Base-by-base conservation (phyloP, 495 filamentous ascomycete genomes). In the Hypoxylon fragiforme region DNA sequence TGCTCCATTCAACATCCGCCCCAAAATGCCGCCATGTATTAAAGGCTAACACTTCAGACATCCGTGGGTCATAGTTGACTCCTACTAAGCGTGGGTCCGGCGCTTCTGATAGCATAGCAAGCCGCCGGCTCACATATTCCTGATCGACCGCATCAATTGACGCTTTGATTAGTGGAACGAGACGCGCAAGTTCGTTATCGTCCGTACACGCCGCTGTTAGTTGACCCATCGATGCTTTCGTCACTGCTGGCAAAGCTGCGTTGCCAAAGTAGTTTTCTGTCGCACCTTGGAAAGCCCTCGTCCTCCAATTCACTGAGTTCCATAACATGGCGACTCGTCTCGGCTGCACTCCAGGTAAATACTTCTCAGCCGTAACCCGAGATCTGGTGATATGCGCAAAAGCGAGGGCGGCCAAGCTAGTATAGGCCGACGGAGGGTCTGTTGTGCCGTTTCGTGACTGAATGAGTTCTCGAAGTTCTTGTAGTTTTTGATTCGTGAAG, bases 11-110 rank as follows among this genome's bases (percentile, higher is more conserved):
- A 7, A 63, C 58, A 52, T 68, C 68, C 36, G 65, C 68, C 1
- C 65, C 63, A 44, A 70, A 68, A 31, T 70, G 63, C n/a, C 68
- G 44, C 68, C 68, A 68, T 37, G 68, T 68, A 44, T 68, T 70
- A 55, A 68, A 64, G 18, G 59, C 65, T 34, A 70, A 49, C 22
- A 50, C 39, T 42, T 68, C 63, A 9, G 68, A 60, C 41, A 61
- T 60, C 24, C 65, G 54, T 44, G 63, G 63, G 51, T 70, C 68
- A 56, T 66, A 63, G 32, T 66, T 65, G 19, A 70, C 60, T 18
- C 68, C 65, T 42, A 70, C 47, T 46, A 62, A 50, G 19, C 67
- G 64, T 52, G 67, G 67, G 60, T 70, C 67, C 24, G 67, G 64
- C 9, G 40, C 61, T 28, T 64, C 63, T 19, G 50, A 63, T 50